Evolutionary conservation across 768 basidiomycete species (phyloP).

Genomic region (Rhizopogon vulgaris): DNA sequence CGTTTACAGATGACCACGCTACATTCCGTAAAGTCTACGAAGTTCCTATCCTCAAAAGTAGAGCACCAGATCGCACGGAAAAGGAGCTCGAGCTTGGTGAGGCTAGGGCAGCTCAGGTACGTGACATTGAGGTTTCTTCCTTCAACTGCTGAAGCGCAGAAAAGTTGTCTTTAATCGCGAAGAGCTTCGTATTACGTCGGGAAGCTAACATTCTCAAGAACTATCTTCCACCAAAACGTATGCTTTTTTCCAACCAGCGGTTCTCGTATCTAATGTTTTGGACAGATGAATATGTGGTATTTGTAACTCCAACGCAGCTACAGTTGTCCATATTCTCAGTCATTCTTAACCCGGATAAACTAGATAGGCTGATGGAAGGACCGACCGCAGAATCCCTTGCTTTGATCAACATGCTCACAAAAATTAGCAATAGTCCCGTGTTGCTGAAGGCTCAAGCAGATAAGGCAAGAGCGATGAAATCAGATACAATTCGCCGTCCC

Average conservation of each 20-base stretch:
- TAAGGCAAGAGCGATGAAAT: slow-evolving; percentile 42
- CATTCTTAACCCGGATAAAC: slow-evolving; percentile 65
- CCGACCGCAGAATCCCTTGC: slow-evolving; percentile 75
- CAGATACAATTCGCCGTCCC: slow-evolving; percentile 36
- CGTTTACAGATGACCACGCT: slow-evolving; percentile 57
- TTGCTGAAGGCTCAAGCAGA: slow-evolving; percentile 76
- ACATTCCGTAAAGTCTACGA: slow-evolving; percentile 83
- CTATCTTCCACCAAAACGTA: slow-evolving; percentile 89
- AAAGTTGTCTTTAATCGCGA: slow-evolving; percentile 67
- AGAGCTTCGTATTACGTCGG: slow-evolving; percentile 86
- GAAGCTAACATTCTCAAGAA: slow-evolving; percentile 77
- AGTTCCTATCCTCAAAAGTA: slow-evolving; percentile 77
- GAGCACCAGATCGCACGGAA: slow-evolving; percentile 65
- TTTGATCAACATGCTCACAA: slow-evolving; percentile 74
- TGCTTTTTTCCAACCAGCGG: slow-evolving; percentile 15
- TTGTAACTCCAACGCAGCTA: slow-evolving; percentile 79
- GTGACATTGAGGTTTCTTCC: not conserved
- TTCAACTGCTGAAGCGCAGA: not conserved
- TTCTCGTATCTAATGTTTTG: not conserved
- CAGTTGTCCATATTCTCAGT: slow-evolving; percentile 75
- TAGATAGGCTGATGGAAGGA: slow-evolving; percentile 63
- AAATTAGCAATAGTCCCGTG: slow-evolving; percentile 91
- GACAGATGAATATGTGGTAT: slow-evolving; percentile 97
- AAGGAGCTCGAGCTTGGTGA: slow-evolving; percentile 77
- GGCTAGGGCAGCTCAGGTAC: slow-evolving; percentile 71